Conservation (phyloP, 306 rosid species). For the Cicer chorassanicum region DNA sequence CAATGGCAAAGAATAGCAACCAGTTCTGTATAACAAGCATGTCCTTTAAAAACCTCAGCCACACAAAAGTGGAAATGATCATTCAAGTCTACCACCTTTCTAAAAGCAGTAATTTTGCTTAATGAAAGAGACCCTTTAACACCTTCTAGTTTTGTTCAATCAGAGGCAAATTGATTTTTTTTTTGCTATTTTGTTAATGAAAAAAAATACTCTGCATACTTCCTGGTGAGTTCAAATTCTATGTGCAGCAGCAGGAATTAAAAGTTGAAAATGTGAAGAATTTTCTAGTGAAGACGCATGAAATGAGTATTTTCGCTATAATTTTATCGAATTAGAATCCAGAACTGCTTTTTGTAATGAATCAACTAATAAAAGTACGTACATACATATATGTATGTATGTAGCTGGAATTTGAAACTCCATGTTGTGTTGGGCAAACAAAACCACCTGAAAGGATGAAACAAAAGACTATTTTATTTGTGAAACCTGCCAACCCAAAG, state of each 20-base stretch:
- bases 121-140: slow-evolving; percentile 66
- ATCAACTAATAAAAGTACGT: not conserved
- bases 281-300: not conserved
- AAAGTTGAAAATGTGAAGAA: slow-evolving; percentile 1
- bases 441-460: not conserved
- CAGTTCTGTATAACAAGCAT: slow-evolving; percentile 5
- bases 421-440: not conserved
- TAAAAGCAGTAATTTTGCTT: slow-evolving; percentile 61
- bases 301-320: not conserved
- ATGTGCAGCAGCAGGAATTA: not conserved
- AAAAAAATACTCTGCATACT: not conserved
- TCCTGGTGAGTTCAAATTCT: not conserved
- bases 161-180: not conserved
- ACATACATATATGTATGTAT: not conserved
- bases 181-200: not conserved
- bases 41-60: slow-evolving; percentile 19
- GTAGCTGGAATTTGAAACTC: slow-evolving; percentile 8
- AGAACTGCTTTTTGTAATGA: not conserved
- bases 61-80: slow-evolving; percentile 46
- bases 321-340: not conserved
- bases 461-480: not conserved
- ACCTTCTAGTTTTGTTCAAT: slow-evolving; percentile 5
- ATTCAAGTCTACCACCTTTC: slow-evolving; percentile 52
- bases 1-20: slow-evolving; percentile 46
- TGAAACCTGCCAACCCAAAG: slow-evolving; percentile 10